Conservation (phyloP, 108 stramenopile species). For the Cyclostephanos invisitatus region DNA sequence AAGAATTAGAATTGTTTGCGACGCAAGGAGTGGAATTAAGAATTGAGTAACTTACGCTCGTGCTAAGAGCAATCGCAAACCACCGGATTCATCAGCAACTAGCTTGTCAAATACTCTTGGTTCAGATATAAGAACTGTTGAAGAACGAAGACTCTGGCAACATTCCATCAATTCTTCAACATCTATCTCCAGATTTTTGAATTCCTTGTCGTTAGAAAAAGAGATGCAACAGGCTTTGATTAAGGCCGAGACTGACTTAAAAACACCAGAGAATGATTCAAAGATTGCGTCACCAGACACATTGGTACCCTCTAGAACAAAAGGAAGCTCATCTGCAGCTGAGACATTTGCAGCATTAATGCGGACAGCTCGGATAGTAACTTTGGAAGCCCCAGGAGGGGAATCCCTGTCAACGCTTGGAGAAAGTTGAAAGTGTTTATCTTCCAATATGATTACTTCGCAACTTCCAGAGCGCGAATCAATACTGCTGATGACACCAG, state of each 20-base stretch:
- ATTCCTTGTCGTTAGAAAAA: not conserved
- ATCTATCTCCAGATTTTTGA: not conserved
- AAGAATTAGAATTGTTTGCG: not conserved
- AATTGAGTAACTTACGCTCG: conserved; percentile 9
- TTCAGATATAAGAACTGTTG: conserved; percentile 33
- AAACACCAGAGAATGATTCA: conserved; percentile 5
- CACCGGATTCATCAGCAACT: conserved; percentile 7
- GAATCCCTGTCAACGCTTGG: not conserved
- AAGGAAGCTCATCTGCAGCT: conserved; percentile 63
- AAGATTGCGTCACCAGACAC: conserved; percentile 23
- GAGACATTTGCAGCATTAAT: conserved; percentile 62
- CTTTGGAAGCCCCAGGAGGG: conserved; percentile 5
- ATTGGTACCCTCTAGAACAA: conserved; percentile 46
- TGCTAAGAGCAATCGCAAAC: conserved; percentile 23
- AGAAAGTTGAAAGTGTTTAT: conserved; percentile 8
- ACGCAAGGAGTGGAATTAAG: not conserved
- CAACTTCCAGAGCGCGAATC: conserved; percentile 72
- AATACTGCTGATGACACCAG: conserved; percentile 75
- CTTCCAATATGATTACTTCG: conserved; percentile 67
- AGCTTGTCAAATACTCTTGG: conserved; percentile 15
- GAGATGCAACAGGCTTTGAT: not conserved
- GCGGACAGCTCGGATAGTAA: conserved; percentile 71
- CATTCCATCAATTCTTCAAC: conserved; percentile 19
- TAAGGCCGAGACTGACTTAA: conserved; percentile 17
- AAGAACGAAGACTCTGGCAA: conserved; percentile 39